Percentiles rank a stretch among this genome's conserved stretches.
Evolutionary conservation across 2,329 filamentous ascomycete species (phyloP).

Genomic region (Ascocoryne sarcoides): DNA sequence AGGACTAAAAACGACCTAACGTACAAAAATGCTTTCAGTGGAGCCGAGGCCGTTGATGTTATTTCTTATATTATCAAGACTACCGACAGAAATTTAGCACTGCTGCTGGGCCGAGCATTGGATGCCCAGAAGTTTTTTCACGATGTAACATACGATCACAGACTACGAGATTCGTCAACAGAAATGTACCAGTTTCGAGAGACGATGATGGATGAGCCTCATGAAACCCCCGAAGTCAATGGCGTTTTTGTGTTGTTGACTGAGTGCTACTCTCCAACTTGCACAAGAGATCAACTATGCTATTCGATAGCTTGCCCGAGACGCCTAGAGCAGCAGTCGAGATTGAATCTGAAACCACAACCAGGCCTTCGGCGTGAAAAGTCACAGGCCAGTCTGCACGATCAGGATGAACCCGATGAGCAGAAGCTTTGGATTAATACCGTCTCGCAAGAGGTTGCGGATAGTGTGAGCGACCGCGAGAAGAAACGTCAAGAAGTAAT

Average conservation of each 20-base stretch:
- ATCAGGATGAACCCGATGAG: slow-evolving; percentile 84
- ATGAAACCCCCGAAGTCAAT: slow-evolving; percentile 67
- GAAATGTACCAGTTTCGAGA: slow-evolving; percentile 98
- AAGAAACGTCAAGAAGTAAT: slow-evolving; percentile 98
- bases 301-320: slow-evolving; percentile 97
- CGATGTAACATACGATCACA: slow-evolving; percentile 96
- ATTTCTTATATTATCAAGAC: slow-evolving; percentile 96
- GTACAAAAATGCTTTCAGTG: slow-evolving; percentile 95
- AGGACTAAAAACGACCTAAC: slow-evolving; percentile 93
- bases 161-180: slow-evolving; percentile 82
- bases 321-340: slow-evolving; percentile 86
- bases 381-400: slow-evolving; percentile 65
- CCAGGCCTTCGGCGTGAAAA: slow-evolving; percentile 64
- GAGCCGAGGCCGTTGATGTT: slow-evolving; percentile 89
- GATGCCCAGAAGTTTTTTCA: slow-evolving; percentile 99
- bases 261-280: slow-evolving; percentile 97
- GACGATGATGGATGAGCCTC: slow-evolving; percentile 75
- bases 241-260: slow-evolving; percentile 94
- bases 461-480: slow-evolving; percentile 80
- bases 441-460: slow-evolving; percentile 87
- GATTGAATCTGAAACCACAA: slow-evolving; percentile 86
- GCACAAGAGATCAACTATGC: slow-evolving; percentile 87
- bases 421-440: slow-evolving; percentile 99
- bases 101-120: slow-evolving; percentile 81
- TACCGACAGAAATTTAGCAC: slow-evolving; percentile 85